Evolutionary conservation across 805 yeast species (phyloP).

Genomic region (Pichia nakasei): DNA sequence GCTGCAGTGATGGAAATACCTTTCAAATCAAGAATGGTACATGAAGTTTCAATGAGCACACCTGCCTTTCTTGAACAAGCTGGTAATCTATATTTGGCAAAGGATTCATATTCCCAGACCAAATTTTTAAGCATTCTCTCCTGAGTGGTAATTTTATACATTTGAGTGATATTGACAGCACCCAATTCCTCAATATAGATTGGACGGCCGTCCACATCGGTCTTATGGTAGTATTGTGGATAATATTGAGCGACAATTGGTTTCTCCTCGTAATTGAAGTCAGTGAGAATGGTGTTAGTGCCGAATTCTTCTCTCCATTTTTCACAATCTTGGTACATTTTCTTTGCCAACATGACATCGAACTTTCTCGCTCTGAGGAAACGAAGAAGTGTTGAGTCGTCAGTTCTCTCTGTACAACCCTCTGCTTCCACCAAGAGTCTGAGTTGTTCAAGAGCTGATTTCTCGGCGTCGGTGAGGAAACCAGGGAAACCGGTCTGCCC

Average conservation of each 20-base stretch:
- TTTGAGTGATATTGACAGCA: conserved; percentile 75
- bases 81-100: conserved; percentile 75
- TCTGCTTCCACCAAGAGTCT: conserved; percentile 46
- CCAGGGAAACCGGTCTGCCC: conserved; percentile 75
- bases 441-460: conserved; percentile 47
- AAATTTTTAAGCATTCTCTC: conserved; percentile 93
- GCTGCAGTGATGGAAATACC: conserved; percentile 85
- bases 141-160: conserved; percentile 89
- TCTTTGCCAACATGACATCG: conserved; percentile 66
- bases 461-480: conserved; percentile 61
- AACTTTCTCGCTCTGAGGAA: conserved; percentile 94
- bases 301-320: conserved; percentile 87
- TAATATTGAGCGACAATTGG: conserved; percentile 79
- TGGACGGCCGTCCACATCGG: conserved; percentile 95
- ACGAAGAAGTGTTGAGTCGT: conserved; percentile 76
- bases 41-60: conserved; percentile 81
- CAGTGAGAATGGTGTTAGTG: conserved; percentile 74
- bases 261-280: conserved; percentile 91
- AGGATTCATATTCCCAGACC: conserved; percentile 96
- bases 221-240: conserved; percentile 96
- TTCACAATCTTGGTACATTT: conserved; percentile 83
- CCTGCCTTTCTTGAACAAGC: conserved; percentile 86
- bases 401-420: conserved; percentile 73
- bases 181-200: conserved; percentile 93
- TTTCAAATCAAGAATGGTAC: conserved; percentile 91